Conservation (phyloP, 768 basidiomycete species). For the Russula sp. region DNA sequence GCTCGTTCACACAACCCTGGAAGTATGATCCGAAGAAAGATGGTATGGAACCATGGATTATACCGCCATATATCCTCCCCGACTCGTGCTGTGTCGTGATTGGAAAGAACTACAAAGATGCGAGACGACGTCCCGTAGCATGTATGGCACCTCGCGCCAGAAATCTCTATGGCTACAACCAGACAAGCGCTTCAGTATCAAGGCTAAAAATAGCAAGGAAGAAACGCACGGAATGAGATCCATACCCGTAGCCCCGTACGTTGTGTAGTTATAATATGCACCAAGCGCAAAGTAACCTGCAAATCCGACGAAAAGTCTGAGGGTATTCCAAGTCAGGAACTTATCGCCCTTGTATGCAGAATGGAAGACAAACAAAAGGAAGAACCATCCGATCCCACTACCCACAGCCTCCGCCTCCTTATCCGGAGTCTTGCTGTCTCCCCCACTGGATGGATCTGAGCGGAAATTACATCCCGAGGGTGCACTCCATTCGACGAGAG, state of each 20-base stretch:
- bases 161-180: slow-evolving; percentile 75
- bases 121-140: slow-evolving; percentile 72
- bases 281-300: slow-evolving; percentile 71
- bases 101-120: slow-evolving; percentile 74
- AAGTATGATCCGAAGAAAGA: slow-evolving; percentile 3
- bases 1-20: slow-evolving; percentile 15
- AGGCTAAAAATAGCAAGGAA: slow-evolving; percentile 9
- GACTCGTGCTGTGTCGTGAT: slow-evolving; percentile 57
- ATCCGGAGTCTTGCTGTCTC: slow-evolving; percentile 34
- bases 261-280: slow-evolving; percentile 85
- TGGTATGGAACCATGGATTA: slow-evolving; percentile 8
- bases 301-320: slow-evolving; percentile 63
- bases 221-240: slow-evolving; percentile 81
- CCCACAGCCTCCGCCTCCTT: slow-evolving; percentile 42
- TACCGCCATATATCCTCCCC: slow-evolving; percentile 76
- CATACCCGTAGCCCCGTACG: slow-evolving; percentile 77
- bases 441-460: slow-evolving; percentile 27
- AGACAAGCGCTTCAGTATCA: slow-evolving; percentile 16
- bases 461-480: slow-evolving; percentile 55
- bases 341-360: not conserved
- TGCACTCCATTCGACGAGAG: slow-evolving; percentile 60
- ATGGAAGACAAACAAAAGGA: slow-evolving; percentile 61
- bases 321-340: slow-evolving; percentile 12
- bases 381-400: slow-evolving; percentile 86
- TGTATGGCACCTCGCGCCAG: slow-evolving; percentile 86